Percentiles rank a stretch among this genome's conserved stretches.
Evolutionary conservation across 2,329 filamentous ascomycete species (phyloP).

Genomic region (Beauveria brongniartii): DNA sequence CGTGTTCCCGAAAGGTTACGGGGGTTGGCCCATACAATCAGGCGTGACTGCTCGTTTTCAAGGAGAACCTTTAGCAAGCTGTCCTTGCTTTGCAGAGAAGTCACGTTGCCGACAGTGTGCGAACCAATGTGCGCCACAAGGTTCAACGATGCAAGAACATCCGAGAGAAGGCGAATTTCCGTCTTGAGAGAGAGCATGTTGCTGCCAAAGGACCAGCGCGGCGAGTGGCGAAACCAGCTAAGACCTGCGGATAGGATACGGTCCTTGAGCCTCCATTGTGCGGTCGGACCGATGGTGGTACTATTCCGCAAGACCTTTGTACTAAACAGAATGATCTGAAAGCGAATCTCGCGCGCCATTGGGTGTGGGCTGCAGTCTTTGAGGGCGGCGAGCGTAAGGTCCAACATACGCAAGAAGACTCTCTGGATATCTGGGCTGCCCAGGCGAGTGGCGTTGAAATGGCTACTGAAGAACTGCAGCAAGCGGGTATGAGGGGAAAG

Average conservation of each 20-base stretch:
- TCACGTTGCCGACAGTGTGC: constrained; percentile 44
- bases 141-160: constrained; percentile 62
- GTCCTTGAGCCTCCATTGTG: constrained; percentile 80
- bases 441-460: constrained; percentile 88
- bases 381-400: constrained; percentile 69
- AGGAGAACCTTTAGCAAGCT: constrained; percentile 73
- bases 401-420: constrained; percentile 73
- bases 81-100: constrained; percentile 68
- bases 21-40: constrained; percentile 86
- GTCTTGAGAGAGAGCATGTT: constrained; percentile 91
- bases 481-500: constrained; percentile 81
- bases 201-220: constrained; percentile 91
- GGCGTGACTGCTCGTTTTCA: constrained; percentile 72
- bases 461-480: constrained; percentile 83
- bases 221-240: constrained; percentile 77
- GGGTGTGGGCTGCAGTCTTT: constrained; percentile 68
- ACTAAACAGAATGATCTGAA: constrained; percentile 78
- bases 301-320: constrained; percentile 68
- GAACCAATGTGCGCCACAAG: constrained; percentile 53
- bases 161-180: constrained; percentile 72
- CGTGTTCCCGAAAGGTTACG: constrained; percentile 47
- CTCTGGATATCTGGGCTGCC: constrained; percentile 74
- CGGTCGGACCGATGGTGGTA: constrained; percentile 53
- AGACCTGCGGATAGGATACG: constrained; percentile 78
- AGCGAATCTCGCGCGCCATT: constrained; percentile 82